Base-by-base conservation (phyloP, 2,329 filamentous ascomycete genomes). In the Nigrograna mackinnonii region DNA sequence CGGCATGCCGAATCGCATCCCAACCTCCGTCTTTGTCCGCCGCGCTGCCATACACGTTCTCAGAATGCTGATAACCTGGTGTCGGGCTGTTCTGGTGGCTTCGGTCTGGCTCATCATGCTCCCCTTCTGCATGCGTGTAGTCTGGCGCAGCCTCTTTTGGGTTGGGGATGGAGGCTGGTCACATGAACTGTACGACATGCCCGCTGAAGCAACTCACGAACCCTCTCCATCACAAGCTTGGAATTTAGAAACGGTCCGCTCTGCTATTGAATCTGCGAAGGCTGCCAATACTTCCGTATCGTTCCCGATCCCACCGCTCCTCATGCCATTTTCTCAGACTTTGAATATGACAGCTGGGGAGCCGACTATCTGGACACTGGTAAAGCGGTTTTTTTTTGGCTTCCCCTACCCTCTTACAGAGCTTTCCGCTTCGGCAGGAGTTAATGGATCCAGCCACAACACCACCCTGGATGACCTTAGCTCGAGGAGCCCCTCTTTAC, bases 101-200 rank as follows among this genome's bases (percentile, higher is more conserved):
- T 85, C 85, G 41, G 89, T 99, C 17, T 99, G 95, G 94, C 77
- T 96, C 17, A 83, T 87, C 37, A 85, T 88, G 75, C 78, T 99
- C 35, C 94, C 94, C 2, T 96, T 89, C 73, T 83, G 88, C 35
- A 95, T 97, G 80, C 83, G 95, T 57, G 86, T 88, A 26, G 84
- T 95, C 35, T 99, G 94, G 95, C 84, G 92, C 28, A 87, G 90
- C 47, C 79, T 97, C 54, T 97, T 99, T 72, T 99, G 91, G 91
- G 75, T 96, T 48, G 91, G 88, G 46, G 91, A 96, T 66, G 78
- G 89, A 73, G 78, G 89, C 22, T 85, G 82, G 80, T 71, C 75
- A 28, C 63, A 66, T 38, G 72, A 76, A n/a, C 45, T 66, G 22
- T 58, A 75, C 13, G 11, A 42, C 4, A 47, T 58, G 12, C 18